Base-by-base conservation (phyloP, 139 green algal species). In the Dunaliella primolecta region DNA sequence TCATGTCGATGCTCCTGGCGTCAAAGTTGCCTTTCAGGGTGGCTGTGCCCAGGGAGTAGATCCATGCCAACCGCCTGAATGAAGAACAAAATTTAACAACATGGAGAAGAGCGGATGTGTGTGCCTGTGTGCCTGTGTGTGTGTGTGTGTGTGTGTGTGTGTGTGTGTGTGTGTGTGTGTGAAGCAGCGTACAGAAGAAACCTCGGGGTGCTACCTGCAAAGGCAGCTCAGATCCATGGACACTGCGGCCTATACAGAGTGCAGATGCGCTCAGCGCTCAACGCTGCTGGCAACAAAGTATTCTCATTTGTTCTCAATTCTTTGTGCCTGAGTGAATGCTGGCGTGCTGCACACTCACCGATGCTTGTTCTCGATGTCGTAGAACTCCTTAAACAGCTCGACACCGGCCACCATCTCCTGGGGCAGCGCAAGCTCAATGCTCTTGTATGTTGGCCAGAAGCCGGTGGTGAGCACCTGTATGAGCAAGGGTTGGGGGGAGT, bases 51-150 rank as follows among this genome's bases (percentile, higher is more conserved):
- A 98, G 88, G n/a, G 91, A 91, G 90, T 98, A 98, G 83, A 97
- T 96, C 97, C 97, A 99, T 15, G 92, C 95, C 84, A 99, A 94
- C 84, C 95, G 96, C 25, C 97, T 89, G 87, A 97, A 93, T 86
- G 96, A 95, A 36, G 83, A n/a, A n/a, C n/a, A n/a, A n/a, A n/a
- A n/a, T n/a, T n/a, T n/a, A n/a, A n/a, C n/a, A n/a, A n/a, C n/a
- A n/a, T n/a, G n/a, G n/a, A n/a, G n/a, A n/a, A n/a, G n/a, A n/a
- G n/a, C n/a, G n/a, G n/a, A n/a, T n/a, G n/a, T n/a, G n/a, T n/a
- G n/a, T n/a, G n/a, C n/a, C n/a, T n/a, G n/a, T n/a, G n/a, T n/a
- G n/a, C 95, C 34, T 86, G 92, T 27, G 86, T 86, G 31, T 97
- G 78, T 75, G 57, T 24, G 57, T 33, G 75, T 80, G 75, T 80